Conservation (phyloP, 2,329 filamentous ascomycete species). For the Fusarium mundagurra region DNA sequence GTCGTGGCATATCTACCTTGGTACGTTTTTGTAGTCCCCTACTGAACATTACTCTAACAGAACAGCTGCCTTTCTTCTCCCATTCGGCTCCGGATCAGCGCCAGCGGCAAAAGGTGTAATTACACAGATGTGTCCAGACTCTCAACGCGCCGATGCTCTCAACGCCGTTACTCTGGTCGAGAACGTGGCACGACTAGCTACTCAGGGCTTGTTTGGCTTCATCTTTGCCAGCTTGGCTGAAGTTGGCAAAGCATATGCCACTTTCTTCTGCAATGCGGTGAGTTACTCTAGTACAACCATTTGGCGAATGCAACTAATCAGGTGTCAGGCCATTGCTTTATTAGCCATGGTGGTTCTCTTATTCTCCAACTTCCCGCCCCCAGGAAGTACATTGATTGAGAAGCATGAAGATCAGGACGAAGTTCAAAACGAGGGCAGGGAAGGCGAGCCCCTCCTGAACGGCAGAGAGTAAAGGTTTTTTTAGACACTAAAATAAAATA, state of each 20-base stretch:
- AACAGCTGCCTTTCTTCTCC: constrained; percentile 69
- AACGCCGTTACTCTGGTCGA: constrained; percentile 76
- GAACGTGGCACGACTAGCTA: constrained; percentile 71
- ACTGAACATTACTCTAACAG: accelerated
- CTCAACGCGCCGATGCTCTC: constrained; percentile 71
- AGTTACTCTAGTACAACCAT: constrained; percentile 14
- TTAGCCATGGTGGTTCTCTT: constrained; percentile 53
- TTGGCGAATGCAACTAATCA: constrained; percentile 6
- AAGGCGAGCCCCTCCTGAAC: constrained; percentile 1
- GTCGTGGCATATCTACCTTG: constrained; percentile 75
- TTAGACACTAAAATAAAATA: background rate
- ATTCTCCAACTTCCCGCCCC: constrained; percentile 55
- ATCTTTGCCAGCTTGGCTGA: constrained; percentile 72
- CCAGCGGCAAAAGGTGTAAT: constrained; percentile 79
- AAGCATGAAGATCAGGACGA: constrained; percentile 17
- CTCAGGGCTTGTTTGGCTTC: constrained; percentile 73
- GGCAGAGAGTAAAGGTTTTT: background rate
- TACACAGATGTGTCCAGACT: constrained; percentile 72
- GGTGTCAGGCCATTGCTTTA: constrained; percentile 59
- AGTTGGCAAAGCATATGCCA: constrained; percentile 67
- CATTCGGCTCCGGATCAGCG: constrained; percentile 74
- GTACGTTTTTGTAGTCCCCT: constrained; percentile 37
- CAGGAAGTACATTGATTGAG: constrained; percentile 50
- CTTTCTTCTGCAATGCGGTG: constrained; percentile 75
- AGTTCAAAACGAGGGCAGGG: background rate